Base-by-base conservation (phyloP, 2,329 filamentous ascomycete species). In the Huntiella decipiens region DNA sequence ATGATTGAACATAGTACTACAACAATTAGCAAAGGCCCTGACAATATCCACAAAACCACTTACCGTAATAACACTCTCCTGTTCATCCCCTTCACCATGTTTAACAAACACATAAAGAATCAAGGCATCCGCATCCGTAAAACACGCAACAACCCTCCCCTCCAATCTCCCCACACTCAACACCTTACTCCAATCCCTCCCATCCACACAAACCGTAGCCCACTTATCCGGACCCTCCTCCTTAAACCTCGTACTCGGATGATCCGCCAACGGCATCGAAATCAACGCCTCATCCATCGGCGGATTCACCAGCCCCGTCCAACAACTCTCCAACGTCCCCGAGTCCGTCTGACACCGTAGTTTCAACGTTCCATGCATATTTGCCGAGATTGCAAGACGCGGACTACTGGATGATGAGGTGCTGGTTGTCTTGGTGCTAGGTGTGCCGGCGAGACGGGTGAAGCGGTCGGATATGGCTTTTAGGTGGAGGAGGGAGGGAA, bases 391-490 rank as follows among this genome's bases (percentile, higher is more conserved):
- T 58, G 94, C 85, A 3, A 98, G 67, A 54, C 5, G 55, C 50
- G n/a, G 55, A 56, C 5, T 46, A 56, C 5, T 46, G 10, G 45
- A 46, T 16, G 49, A 51, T 45, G 17, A 17, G 4, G 17, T 46
- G 42, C 15, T 43, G 7, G 53, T 59, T n/a, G 44, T 3, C 22
- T 35, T 31, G 32, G 38, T 35, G n/a, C 16, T 32, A 53, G 51
- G 3, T 56, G 54, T n/a, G 58, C 65, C 16, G 3, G 83, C 84
- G 2, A 96, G 74, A 56, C 83, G 88, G 37, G 86, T 96, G 63
- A 96, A 96, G 45, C 91, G 79, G 60, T 98, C 91, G 3, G 85
- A 93, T 51, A 98, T 91, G 52, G 80, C 81, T 58, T 96, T 95
- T 49, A 98, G 70, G 57, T 95, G 87, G 37, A 86, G 68, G 4